Evolutionary conservation across 768 basidiomycete species (phyloP), one percentile per base, ranked within the genome.

Genomic region (Mrakia frigida): DNA sequence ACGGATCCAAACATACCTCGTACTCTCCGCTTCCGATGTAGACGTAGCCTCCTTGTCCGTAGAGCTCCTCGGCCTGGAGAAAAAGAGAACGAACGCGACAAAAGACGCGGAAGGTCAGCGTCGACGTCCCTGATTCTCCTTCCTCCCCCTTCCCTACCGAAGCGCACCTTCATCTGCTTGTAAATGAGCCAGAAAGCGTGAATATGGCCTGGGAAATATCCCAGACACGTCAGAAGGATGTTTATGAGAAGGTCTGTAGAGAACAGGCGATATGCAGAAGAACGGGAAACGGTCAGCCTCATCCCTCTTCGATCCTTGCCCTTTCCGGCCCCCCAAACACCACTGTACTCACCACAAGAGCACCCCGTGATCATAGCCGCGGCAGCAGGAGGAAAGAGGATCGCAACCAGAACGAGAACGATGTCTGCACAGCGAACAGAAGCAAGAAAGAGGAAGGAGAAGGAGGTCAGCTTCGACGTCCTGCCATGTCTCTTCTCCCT

Each of bases 181-280:
- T 73, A 77, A 71, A 77, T 77, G 21, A 77, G 65, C 71, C 53
- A 71, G 60, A 72, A 71, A 9, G 67, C 70, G 46, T 76, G 75
- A 31, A 65, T 31, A 46, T 76, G 75, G 11, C 75, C 76, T 0
- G 76, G 76, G 4, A 77, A 28, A n/a, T 68, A 68, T 23, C 76
- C 76, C 13, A 77, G 63, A 21, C 31, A n/a, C 6, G 76, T 73
- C 6, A 77, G 50, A 13, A 77, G 76, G 71, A 77, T 77, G 71
- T 73, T 73, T 46, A 77, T 73, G 35, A 77, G 53, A 1, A 77
- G 76, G 33, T 77, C 76, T 56, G 56, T 2, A 3, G 56, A 1
- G 10, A 2, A 14, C 10, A 43, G 10, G 11, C 10, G 43, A 14
- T 9, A 43, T 43, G 11, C 11, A 10, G 46, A n/a, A 11, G 56